Percentiles rank a stretch among this genome's conserved stretches.
These are phyloP conservation scores for Uncinocarpus reesii DNA, from an alignment of 2,329 filamentous ascomycete genomes.

Conservation along the genomic window DNA sequence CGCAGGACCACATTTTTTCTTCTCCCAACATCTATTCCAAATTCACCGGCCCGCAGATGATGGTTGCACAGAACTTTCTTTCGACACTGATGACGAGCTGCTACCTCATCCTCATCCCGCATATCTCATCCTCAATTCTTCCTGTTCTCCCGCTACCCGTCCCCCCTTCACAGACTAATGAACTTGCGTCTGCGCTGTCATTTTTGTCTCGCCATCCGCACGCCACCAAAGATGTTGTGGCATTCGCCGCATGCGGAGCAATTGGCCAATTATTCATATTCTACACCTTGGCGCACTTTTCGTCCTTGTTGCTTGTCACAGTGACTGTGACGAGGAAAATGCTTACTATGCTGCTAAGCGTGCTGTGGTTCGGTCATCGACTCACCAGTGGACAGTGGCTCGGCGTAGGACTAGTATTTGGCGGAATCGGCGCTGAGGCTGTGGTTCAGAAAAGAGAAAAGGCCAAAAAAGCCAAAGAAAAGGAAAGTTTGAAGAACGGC, in stretches of 20 bases:
- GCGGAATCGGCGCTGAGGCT: slow-evolving; percentile 85
- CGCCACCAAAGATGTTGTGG: slow-evolving; percentile 78
- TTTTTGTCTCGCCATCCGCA: slow-evolving; percentile 73
- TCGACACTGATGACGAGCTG: slow-evolving; percentile 63
- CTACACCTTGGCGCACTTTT: slow-evolving; percentile 87
- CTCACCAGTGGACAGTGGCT: slow-evolving; percentile 86
- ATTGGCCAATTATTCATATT: slow-evolving; percentile 96
- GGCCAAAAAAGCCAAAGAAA: slow-evolving; percentile 61
- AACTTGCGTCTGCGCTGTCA: slow-evolving; percentile 65
- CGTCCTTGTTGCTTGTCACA: slow-evolving; percentile 81
- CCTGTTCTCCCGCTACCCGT: slow-evolving; percentile 57
- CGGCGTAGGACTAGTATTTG: slow-evolving; percentile 85
- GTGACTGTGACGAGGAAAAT: slow-evolving; percentile 98
- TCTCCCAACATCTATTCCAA: slow-evolving; percentile 54
- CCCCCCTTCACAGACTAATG: slow-evolving; percentile 51
- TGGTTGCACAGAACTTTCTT: slow-evolving; percentile 94
- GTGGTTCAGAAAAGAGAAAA: slow-evolving; percentile 74
- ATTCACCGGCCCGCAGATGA: slow-evolving; percentile 94
- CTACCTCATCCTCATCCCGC: slow-evolving; percentile 71
- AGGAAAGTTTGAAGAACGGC: slow-evolving; percentile 28
- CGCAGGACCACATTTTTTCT: slow-evolving; percentile 86
- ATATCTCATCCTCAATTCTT: slow-evolving; percentile 57
- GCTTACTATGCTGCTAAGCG: slow-evolving; percentile 96
- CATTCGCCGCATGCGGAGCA: slow-evolving; percentile 81
- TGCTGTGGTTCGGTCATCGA: slow-evolving; percentile 85